Percentiles rank a stretch among this genome's conserved stretches.
These are phyloP conservation scores for Hypoxylon lenormandii DNA, from an alignment of 495 filamentous ascomycete species.

Conservation along the genomic window DNA sequence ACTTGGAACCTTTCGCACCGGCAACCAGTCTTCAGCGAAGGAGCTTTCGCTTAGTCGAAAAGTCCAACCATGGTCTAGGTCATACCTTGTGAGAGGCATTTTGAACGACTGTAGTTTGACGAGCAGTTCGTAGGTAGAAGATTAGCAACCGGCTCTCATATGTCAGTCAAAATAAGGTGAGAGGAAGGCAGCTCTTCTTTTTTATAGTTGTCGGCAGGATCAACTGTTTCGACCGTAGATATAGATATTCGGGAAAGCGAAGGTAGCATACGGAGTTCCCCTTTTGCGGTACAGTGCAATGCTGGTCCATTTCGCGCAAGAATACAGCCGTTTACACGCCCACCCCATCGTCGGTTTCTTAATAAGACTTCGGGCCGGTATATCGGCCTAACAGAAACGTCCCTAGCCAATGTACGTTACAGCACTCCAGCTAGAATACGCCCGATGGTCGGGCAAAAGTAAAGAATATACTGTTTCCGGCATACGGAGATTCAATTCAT, in stretches of 20 bases:
- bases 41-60: conserved; percentile 36
- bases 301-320: conserved; percentile 1
- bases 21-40: conserved; percentile 41
- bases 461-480: conserved; percentile 4
- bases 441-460: background rate
- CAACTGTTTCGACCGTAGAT: background rate
- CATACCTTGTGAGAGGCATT: conserved; percentile 40
- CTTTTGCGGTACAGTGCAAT: conserved; percentile 9
- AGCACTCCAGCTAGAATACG: background rate
- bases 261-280: background rate
- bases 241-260: background rate
- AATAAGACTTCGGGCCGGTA: background rate
- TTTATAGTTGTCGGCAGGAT: background rate
- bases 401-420: background rate
- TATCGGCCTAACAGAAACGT: background rate
- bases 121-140: background rate
- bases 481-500: conserved; percentile 39
- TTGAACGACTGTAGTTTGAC: background rate
- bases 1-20: conserved; percentile 44
- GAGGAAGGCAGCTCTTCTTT: background rate
- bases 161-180: background rate
- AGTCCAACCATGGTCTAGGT: conserved; percentile 41
- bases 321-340: conserved; percentile 2
- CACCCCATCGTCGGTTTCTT: conserved; percentile 1
- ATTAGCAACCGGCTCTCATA: background rate